A percentile compares a stretch with the other conserved stretches of the same genome.
phyloP scores from a whole-genome alignment of 257 asterid species.

The Misopates orontium region DNA sequence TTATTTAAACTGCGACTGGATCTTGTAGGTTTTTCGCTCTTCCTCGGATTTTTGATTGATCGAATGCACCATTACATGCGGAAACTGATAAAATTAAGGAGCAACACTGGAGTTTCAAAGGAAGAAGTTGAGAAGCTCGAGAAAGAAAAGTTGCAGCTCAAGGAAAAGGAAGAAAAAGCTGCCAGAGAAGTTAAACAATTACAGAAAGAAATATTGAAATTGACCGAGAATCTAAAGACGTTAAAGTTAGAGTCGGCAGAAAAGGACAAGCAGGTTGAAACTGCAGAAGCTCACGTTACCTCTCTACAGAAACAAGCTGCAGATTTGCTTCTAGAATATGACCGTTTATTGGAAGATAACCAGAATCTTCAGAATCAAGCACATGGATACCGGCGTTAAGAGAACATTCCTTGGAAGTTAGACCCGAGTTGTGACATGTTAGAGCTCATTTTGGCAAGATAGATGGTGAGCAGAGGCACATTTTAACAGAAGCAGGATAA shows the following conservation, averaged over 20 bases:
- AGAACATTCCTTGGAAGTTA: not conserved
- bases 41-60: slow-evolving; percentile 80
- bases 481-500: too few relatives aligned
- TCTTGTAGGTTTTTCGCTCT: slow-evolving; percentile 72
- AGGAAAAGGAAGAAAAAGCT: slow-evolving; percentile 68
- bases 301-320: slow-evolving; percentile 87
- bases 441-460: too few relatives aligned
- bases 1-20: slow-evolving; percentile 7
- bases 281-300: slow-evolving; percentile 71
- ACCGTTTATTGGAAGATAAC: slow-evolving; percentile 79
- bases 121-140: slow-evolving; percentile 68
- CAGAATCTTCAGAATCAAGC: slow-evolving; percentile 75
- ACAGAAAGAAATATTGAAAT: slow-evolving; percentile 50
- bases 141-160: slow-evolving; percentile 63
- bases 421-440: too few relatives aligned
- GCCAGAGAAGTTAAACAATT: slow-evolving; percentile 49
- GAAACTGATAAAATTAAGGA: slow-evolving; percentile 56
- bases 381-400: slow-evolving; percentile 39
- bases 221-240: slow-evolving; percentile 60
- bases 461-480: too few relatives aligned
- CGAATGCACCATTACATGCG: slow-evolving; percentile 89
- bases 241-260: slow-evolving; percentile 54
- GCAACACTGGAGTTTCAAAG: slow-evolving; percentile 59
- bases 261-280: slow-evolving; percentile 67
- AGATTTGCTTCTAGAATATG: slow-evolving; percentile 84